Percentiles rank a stretch among this genome's conserved stretches.
phyloP scores from a whole-genome alignment of 2,329 filamentous ascomycete genomes.

The Ophiostoma quercus region DNA sequence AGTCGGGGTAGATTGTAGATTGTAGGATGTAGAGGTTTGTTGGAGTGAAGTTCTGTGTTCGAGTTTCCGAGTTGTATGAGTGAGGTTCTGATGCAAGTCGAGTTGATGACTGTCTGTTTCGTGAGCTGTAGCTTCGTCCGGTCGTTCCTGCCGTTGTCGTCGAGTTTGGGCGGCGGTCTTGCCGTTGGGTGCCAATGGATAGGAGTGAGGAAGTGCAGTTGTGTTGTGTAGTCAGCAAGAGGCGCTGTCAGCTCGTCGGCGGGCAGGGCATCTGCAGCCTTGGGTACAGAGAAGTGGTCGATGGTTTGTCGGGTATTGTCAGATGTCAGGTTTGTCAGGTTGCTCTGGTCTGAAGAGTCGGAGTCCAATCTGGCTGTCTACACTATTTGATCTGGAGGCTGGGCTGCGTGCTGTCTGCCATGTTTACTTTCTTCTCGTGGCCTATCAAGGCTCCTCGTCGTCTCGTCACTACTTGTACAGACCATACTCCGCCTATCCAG shows the following conservation, averaged over 20 bases:
- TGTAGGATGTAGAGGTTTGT: neutral
- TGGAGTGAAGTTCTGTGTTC: too few species aligned
- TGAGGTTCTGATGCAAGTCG: neutral
- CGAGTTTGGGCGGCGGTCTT: neutral
- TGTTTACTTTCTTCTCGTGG: neutral
- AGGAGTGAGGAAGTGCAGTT: neutral
- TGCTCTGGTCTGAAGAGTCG: too few species aligned
- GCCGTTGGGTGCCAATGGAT: slow-evolving; percentile 1
- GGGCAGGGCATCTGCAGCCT: slow-evolving; percentile 22
- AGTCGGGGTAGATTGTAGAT: neutral
- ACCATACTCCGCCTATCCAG: neutral
- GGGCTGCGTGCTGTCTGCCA: neutral
- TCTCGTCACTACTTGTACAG: neutral
- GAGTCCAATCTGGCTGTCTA: too few species aligned
- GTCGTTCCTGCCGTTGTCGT: neutral
- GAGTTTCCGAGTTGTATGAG: neutral
- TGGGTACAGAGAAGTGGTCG: slow-evolving; percentile 6
- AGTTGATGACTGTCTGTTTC: neutral
- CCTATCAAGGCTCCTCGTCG: neutral
- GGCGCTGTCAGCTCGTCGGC: neutral
- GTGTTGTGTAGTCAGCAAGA: neutral
- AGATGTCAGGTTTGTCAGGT: neutral
- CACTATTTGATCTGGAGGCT: neutral
- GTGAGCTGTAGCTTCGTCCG: neutral
- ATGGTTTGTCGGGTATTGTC: neutral